Evolutionary conservation across 371 early-diverging fungal genomes (phyloP).

Genomic region (Syncephalastrum racemosum): DNA sequence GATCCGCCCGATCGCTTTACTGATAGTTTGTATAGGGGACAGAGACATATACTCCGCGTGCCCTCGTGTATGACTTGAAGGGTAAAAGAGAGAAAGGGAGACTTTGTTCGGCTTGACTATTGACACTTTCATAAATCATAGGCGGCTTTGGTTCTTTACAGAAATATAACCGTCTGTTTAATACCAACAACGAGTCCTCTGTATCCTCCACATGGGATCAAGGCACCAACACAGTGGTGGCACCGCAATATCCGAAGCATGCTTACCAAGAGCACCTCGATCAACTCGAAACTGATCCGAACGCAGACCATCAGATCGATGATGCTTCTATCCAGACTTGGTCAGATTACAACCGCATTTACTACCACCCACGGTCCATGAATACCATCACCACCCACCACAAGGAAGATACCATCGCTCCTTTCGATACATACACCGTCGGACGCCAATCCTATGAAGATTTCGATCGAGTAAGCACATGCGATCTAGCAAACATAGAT

Average conservation of each 20-base stretch:
- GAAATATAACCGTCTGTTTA: conserved; percentile 63
- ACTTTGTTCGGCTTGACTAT: neutral
- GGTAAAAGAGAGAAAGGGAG: conserved; percentile 29
- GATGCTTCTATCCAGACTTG: conserved; percentile 60
- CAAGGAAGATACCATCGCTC: conserved; percentile 64
- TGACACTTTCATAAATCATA: conserved; percentile 8
- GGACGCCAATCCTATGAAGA: conserved; percentile 70
- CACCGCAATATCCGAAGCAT: conserved; percentile 41
- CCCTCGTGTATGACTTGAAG: conserved; percentile 76
- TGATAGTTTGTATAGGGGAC: conserved; percentile 44
- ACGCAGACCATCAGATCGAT: conserved; percentile 24
- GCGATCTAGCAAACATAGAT: neutral
- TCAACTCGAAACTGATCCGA: conserved; percentile 35
- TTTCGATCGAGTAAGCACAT: conserved; percentile 48
- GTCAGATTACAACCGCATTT: conserved; percentile 81
- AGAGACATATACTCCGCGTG: conserved; percentile 76
- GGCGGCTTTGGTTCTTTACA: conserved; percentile 75
- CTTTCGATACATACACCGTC: conserved; percentile 71
- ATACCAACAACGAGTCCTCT: conserved; percentile 18
- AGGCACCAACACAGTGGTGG: conserved; percentile 37
- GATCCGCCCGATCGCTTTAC: too few relatives aligned
- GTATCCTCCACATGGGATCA: conserved; percentile 42
- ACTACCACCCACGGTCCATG: conserved; percentile 74
- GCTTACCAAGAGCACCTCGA: conserved; percentile 57
- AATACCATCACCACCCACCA: conserved; percentile 60